These are phyloP conservation scores for Scortechinia acanthostroma DNA, from an alignment of 2,329 filamentous ascomycete species.

Conservation along the genomic window DNA sequence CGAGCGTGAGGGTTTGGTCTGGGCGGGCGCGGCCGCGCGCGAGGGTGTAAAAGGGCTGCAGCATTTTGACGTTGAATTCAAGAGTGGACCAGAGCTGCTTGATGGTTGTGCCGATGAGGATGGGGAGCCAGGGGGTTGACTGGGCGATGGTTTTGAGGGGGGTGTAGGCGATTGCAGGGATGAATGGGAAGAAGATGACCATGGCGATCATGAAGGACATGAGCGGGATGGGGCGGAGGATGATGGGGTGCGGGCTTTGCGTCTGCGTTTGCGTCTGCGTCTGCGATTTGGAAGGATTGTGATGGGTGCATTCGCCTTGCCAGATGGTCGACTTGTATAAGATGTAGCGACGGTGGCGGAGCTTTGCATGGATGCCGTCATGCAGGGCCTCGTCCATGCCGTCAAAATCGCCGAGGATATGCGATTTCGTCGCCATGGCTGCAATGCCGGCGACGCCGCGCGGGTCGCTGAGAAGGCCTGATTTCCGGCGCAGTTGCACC, in stretches of 20 bases:
- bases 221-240: slow-evolving; percentile 23
- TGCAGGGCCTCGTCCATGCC: slow-evolving; percentile 31
- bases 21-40: slow-evolving; percentile 30
- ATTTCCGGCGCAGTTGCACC: slow-evolving; percentile 33
- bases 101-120: slow-evolving; percentile 30
- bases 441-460: slow-evolving; percentile 39
- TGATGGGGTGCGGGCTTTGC: slow-evolving; percentile 29
- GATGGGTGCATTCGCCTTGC: slow-evolving; percentile 35
- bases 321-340: slow-evolving; percentile 39
- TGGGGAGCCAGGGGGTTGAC: slow-evolving; percentile 31
- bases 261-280: slow-evolving; percentile 17
- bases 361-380: slow-evolving; percentile 31
- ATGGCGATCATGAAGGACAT: slow-evolving; percentile 29
- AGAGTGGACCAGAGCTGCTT: slow-evolving; percentile 36
- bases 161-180: slow-evolving; percentile 31
- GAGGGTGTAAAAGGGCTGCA: slow-evolving; percentile 36
- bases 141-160: slow-evolving; percentile 25
- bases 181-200: slow-evolving; percentile 20
- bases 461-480: slow-evolving; percentile 34
- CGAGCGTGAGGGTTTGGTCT: slow-evolving; percentile 32
- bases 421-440: slow-evolving; percentile 37
- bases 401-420: slow-evolving; percentile 36
- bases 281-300: slow-evolving; percentile 15
- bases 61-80: slow-evolving; percentile 33
- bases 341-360: slow-evolving; percentile 34